Base-by-base conservation (phyloP, 192 early-diverging fungal genomes). In the Coemansia sp. region DNA sequence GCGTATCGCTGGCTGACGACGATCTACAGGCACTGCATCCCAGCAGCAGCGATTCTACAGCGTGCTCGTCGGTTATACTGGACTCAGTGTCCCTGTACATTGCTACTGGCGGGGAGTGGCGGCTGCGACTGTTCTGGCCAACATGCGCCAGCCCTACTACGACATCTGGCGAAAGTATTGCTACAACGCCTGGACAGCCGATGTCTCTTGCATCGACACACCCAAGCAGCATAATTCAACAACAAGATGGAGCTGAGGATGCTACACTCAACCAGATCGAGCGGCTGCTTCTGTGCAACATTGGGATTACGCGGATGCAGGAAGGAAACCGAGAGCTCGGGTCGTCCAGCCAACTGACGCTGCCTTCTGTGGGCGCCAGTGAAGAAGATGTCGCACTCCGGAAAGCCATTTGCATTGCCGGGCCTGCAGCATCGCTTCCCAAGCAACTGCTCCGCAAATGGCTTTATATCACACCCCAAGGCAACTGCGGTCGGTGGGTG, bases 211-310 rank as follows among this genome's bases (percentile, higher is more conserved):
- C 48, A 26, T 26, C 48, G 13, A 26, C 48, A 15, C 23, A 26
- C 25, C 7, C 48, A 10, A 51, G 48, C 48, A 26, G 12, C 7
- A 15, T 21, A 7, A 26, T 6, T 2, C 48, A 26, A 15, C 29
- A 33, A 4, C 30, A n/a, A 2, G 55, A 57, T 6, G 49, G 25
- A 8, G 33, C 35, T 20, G 60, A 25, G 49, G 67, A 63, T 7
- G 39, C 55, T 16, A 40, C 63, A 25, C 31, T 75, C 48, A 64
- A 58, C 29, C 67, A 33, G 8, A 74, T 80, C 43, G 72, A 80
- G 48, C 42, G 57, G 20, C 68, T 64, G 26, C 45, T 80, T 23
- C 45, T 74, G 52, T 66, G 58, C 49, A 64, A 58, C 18, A 68
- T 67, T 12, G 77, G 68, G 2, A 62, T 71, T 10, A 4, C 57